Evolutionary conservation across 2,329 filamentous ascomycete species (phyloP).

Genomic region (Chalaropsis ovoidea): DNA sequence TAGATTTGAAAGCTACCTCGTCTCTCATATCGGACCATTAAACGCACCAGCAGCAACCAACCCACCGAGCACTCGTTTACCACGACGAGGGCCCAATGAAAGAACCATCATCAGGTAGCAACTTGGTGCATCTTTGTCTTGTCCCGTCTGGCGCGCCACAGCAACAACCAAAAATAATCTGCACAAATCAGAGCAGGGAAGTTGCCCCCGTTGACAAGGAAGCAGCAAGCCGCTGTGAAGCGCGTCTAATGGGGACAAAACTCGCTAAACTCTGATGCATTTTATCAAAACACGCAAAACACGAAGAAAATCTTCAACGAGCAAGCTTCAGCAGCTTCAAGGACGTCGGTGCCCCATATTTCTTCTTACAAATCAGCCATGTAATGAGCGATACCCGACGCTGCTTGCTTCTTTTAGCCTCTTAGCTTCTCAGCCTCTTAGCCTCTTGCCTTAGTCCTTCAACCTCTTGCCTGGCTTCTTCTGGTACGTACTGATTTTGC

Average conservation of each 20-base stretch:
- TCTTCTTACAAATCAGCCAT: constrained; percentile 9
- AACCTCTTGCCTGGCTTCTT: too few relatives aligned
- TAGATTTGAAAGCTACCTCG: not conserved
- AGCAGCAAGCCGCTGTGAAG: not conserved
- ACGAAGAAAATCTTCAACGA: not conserved
- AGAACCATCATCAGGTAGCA: constrained; percentile 29
- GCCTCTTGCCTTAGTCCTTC: not conserved
- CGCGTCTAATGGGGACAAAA: not conserved
- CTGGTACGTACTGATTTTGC: too few relatives aligned
- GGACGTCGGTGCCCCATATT: not conserved
- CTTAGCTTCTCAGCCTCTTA: not conserved
- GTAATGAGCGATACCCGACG: not conserved
- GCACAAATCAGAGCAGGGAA: not conserved
- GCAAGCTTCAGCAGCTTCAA: not conserved
- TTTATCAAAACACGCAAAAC: not conserved
- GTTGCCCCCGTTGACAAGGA: too few relatives aligned
- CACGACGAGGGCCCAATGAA: constrained; percentile 30
- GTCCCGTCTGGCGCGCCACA: not conserved
- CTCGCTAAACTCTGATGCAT: not conserved
- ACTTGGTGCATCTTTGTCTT: constrained; percentile 27
- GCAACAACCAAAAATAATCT: too few relatives aligned
- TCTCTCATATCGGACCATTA: too few relatives aligned
- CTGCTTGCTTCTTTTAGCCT: not conserved
- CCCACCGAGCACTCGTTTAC: constrained; percentile 24
- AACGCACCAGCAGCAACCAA: not conserved